A percentile compares a stretch with the other conserved stretches of the same genome.
Conservation (phyloP, 2,329 filamentous ascomycete genomes). For the Aspergillus glaucus region DNA sequence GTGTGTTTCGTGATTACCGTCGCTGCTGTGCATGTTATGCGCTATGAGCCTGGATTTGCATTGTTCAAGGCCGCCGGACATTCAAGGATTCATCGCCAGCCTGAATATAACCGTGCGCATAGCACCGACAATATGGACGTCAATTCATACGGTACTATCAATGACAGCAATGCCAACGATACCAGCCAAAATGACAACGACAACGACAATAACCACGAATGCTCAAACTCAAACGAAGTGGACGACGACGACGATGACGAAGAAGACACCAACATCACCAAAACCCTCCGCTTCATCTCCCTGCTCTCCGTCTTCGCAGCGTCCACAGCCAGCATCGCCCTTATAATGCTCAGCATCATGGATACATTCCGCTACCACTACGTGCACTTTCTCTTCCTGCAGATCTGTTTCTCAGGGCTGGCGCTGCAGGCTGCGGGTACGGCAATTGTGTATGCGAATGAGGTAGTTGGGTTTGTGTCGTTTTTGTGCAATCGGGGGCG, state of each 20-base stretch:
- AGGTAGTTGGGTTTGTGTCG: conserved; percentile 13
- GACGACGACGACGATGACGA: conserved; percentile 4
- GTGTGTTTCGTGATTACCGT: conserved; percentile 15
- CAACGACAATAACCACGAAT: neutral
- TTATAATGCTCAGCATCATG: conserved; percentile 15
- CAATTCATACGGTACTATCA: neutral
- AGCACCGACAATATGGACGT: neutral
- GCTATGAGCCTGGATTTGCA: conserved; percentile 16
- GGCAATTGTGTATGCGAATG: conserved; percentile 16
- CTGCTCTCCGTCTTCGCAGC: conserved; percentile 14
- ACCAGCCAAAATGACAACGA: neutral
- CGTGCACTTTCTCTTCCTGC: conserved; percentile 14
- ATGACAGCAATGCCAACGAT: neutral
- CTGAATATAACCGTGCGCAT: neutral
- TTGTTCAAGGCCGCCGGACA: conserved; percentile 4
- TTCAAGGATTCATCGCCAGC: neutral
- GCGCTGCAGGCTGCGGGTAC: conserved; percentile 15
- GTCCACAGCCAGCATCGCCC: conserved; percentile 8
- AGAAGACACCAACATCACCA: conserved; percentile 11
- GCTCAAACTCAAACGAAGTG: neutral
- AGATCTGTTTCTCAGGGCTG: conserved; percentile 13
- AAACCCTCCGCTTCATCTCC: conserved; percentile 13
- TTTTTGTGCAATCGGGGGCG: conserved; percentile 10
- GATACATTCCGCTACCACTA: conserved; percentile 16
- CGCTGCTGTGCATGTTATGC: conserved; percentile 16